Evolutionary conservation across 2,329 filamentous ascomycete genomes (phyloP).

Genomic region (Piedraia hortae): DNA sequence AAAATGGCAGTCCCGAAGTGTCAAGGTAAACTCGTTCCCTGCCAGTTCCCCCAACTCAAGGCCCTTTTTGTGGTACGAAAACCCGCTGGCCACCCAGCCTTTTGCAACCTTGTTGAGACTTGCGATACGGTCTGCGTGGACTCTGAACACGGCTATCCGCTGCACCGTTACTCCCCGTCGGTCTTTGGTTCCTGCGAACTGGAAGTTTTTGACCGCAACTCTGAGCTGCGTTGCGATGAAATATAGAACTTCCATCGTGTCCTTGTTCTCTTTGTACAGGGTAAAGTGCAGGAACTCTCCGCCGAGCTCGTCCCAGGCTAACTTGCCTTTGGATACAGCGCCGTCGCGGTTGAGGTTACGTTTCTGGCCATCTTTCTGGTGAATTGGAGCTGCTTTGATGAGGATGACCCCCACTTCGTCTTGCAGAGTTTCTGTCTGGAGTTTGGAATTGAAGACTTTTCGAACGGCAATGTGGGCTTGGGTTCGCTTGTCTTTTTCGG

Average conservation of each 20-base stretch:
- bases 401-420: slow-evolving; percentile 36
- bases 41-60: slow-evolving; percentile 59
- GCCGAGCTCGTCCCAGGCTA: slow-evolving; percentile 37
- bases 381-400: slow-evolving; percentile 22
- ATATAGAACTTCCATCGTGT: slow-evolving; percentile 73
- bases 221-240: slow-evolving; percentile 49
- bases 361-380: slow-evolving; percentile 2
- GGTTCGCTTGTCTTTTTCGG: slow-evolving; percentile 32
- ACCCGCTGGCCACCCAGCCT: slow-evolving; percentile 38
- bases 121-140: slow-evolving; percentile 34
- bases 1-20: slow-evolving; percentile 59
- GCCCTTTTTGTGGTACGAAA: slow-evolving; percentile 41
- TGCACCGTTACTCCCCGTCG: slow-evolving; percentile 66
- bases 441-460: slow-evolving; percentile 46
- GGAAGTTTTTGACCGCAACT: slow-evolving; percentile 37
- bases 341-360: slow-evolving; percentile 3
- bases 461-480: slow-evolving; percentile 40
- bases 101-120: slow-evolving; percentile 32
- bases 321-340: slow-evolving; percentile 13
- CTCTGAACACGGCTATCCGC: slow-evolving; percentile 39
- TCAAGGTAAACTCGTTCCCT: slow-evolving; percentile 85
- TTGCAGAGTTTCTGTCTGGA: slow-evolving; percentile 52
- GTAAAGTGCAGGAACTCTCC: slow-evolving; percentile 75
- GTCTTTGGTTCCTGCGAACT: slow-evolving; percentile 79
- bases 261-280: slow-evolving; percentile 87